These are phyloP conservation scores for Ceratocystis destructans DNA, from an alignment of 2,329 filamentous ascomycete genomes.

Conservation along the genomic window DNA sequence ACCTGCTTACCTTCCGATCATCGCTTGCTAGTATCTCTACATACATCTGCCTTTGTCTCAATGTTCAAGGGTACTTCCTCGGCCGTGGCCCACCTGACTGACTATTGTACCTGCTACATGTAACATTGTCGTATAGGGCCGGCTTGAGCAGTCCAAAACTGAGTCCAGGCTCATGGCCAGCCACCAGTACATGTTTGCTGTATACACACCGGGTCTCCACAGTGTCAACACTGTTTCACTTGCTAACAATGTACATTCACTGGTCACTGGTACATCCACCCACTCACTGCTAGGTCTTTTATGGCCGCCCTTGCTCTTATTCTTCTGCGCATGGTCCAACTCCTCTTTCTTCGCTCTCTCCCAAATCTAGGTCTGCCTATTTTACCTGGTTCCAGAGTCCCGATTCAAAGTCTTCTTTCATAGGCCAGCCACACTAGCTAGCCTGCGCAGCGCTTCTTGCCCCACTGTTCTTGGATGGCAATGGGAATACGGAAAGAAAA, in stretches of 20 bases:
- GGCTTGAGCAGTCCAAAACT: background rate
- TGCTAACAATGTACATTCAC: background rate
- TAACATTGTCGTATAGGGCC: background rate
- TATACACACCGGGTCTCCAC: constrained; percentile 1
- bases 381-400: background rate
- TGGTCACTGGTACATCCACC: background rate
- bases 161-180: background rate
- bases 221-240: background rate
- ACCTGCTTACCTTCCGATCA: background rate
- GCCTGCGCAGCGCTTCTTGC: background rate
- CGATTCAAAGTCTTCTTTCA: background rate
- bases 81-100: background rate
- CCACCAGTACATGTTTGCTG: background rate
- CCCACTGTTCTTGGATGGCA: background rate
- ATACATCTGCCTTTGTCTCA: background rate
- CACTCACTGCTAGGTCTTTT: background rate
- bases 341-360: background rate
- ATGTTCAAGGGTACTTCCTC: background rate
- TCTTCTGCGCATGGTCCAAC: background rate
- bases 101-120: background rate
- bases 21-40: background rate
- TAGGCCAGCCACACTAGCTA: background rate
- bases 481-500: background rate
- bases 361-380: background rate
- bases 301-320: background rate